These are phyloP conservation scores for Rhodotorula sphaerocarpa DNA, from an alignment of 768 basidiomycete species.

Conservation along the genomic window DNA sequence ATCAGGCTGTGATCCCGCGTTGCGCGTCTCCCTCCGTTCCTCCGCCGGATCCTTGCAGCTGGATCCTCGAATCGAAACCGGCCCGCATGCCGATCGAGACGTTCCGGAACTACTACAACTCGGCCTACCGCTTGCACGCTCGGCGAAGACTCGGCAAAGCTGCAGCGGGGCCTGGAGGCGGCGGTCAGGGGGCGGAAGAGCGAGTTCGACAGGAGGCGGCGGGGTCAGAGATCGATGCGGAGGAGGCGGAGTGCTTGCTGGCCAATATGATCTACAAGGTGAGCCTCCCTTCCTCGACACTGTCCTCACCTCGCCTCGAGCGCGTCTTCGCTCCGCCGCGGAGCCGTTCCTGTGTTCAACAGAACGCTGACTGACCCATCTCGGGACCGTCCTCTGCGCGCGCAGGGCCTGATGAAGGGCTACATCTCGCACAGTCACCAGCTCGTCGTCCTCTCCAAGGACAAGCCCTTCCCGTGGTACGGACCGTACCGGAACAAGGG, in stretches of 20 bases:
- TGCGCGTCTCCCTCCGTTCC: no score
- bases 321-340: no score
- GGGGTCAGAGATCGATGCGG: conserved; percentile 50
- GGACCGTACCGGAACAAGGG: background rate
- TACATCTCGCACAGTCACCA: conserved; percentile 95
- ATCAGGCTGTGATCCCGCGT: no score
- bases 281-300: conserved; percentile 19
- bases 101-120: conserved; percentile 49
- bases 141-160: conserved; percentile 41
- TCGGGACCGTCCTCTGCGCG: background rate
- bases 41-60: conserved; percentile 54
- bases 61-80: conserved; percentile 64
- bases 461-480: conserved; percentile 44
- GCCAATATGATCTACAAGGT: conserved; percentile 80
- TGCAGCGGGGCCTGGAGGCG: no score
- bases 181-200: conserved; percentile 55
- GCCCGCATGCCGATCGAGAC: conserved; percentile 71
- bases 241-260: conserved; percentile 67
- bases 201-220: background rate
- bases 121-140: conserved; percentile 45
- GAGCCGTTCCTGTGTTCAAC: no score
- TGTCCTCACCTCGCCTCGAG: no score
- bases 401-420: conserved; percentile 70
- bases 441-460: conserved; percentile 81
- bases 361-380: no score